Conservation (phyloP, 495 filamentous ascomycete genomes). For the Hypoxylon crocopeplum region DNA sequence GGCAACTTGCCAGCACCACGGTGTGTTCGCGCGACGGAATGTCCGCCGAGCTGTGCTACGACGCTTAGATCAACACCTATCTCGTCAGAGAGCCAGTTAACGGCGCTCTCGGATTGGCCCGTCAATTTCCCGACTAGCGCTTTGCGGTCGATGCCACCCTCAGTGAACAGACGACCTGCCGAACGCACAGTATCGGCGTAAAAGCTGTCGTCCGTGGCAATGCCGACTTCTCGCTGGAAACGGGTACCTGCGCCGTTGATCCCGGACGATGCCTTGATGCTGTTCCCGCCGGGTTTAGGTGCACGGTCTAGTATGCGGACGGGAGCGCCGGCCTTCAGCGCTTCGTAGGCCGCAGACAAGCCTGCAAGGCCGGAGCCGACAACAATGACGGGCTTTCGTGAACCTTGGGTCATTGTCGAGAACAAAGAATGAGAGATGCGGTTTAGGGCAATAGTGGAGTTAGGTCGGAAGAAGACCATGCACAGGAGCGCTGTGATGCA, state of each 20-base stretch:
- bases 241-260: constrained; percentile 65
- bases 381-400: constrained; percentile 49
- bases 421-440: constrained; percentile 10
- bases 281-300: constrained; percentile 65
- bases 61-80: constrained; percentile 61
- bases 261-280: constrained; percentile 67
- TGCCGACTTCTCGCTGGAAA: constrained; percentile 49
- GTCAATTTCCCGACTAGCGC: constrained; percentile 53
- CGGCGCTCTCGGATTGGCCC: constrained; percentile 46
- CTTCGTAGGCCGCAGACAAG: constrained; percentile 55
- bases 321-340: constrained; percentile 50
- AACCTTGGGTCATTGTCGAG: constrained; percentile 1
- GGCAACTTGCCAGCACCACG: constrained; percentile 56
- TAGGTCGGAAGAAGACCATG: constrained; percentile 31
- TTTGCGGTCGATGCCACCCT: constrained; percentile 41
- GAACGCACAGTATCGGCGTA: constrained; percentile 61
- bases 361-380: constrained; percentile 62
- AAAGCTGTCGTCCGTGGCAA: constrained; percentile 48
- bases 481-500: constrained; percentile 33
- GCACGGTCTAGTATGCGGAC: constrained; percentile 62
- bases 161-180: constrained; percentile 44
- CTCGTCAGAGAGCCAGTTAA: constrained; percentile 59
- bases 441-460: constrained; percentile 3
- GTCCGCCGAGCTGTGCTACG: constrained; percentile 62
- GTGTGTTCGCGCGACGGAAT: constrained; percentile 61